phyloP scores from a whole-genome alignment of 106 monocot genomes.

The Acorus gramineus region DNA sequence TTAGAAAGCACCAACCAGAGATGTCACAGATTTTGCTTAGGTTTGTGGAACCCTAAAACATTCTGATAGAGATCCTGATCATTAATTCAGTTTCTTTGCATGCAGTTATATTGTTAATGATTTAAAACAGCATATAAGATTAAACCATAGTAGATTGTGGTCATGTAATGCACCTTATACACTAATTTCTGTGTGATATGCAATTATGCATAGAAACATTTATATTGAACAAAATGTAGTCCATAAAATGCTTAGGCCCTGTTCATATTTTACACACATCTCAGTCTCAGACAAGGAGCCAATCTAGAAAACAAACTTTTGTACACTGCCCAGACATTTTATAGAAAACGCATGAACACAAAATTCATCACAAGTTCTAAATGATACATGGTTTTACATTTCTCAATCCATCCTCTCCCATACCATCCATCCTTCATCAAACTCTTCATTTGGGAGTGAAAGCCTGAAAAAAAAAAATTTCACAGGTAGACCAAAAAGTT shows the following conservation, averaged over 20 bases:
- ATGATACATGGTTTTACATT: background rate
- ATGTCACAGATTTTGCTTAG: slow-evolving; percentile 61
- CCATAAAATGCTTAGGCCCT: too few relatives aligned
- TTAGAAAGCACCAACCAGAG: slow-evolving; percentile 72
- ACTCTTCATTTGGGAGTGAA: slow-evolving; percentile 54
- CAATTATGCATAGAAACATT: too few relatives aligned
- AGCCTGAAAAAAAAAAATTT: slow-evolving; percentile 28
- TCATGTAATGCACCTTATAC: too few relatives aligned
- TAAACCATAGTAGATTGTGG: too few relatives aligned
- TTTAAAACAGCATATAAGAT: too few relatives aligned
- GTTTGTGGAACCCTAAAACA: slow-evolving; percentile 46
- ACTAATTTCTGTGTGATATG: too few relatives aligned
- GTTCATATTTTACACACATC: too few relatives aligned
- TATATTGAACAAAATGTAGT: too few relatives aligned
- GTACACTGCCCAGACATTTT: slow-evolving; percentile 1
- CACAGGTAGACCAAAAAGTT: background rate
- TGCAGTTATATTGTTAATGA: too few relatives aligned
- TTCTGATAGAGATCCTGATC: too few relatives aligned
- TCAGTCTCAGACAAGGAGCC: too few relatives aligned
- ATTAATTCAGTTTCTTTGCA: too few relatives aligned
- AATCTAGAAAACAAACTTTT: background rate
- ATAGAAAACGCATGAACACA: background rate
- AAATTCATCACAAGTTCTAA: background rate
- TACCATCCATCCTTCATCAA: background rate
- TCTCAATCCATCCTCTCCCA: background rate